phyloP scores from a whole-genome alignment of 352 stramenopile genomes.

The Pelagophyceae sp. region DNA sequence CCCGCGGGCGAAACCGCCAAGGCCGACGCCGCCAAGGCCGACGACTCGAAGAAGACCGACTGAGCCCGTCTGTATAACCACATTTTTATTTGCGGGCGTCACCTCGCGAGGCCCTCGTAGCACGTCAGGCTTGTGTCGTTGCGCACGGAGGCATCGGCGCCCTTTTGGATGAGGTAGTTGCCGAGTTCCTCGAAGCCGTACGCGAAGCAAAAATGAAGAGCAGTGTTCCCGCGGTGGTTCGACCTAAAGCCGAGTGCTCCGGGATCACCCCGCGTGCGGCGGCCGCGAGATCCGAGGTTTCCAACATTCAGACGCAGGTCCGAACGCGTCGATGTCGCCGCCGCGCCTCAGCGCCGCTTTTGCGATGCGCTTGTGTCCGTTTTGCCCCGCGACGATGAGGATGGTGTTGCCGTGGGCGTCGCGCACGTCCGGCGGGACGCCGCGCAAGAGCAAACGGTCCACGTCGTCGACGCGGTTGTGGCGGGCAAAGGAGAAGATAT shows the following conservation, averaged over 20 bases:
- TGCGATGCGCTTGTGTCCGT: conserved; percentile 71
- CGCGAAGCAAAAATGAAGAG: conserved; percentile 71
- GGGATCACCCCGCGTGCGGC: no score
- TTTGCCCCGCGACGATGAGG: conserved; percentile 67
- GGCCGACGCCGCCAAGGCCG: no score
- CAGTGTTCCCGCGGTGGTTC: conserved; percentile 65
- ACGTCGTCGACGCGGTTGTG: conserved; percentile 70
- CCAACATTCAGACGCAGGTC: no score
- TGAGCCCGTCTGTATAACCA: no score
- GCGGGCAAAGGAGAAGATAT: conserved; percentile 64
- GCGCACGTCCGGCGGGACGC: conserved; percentile 54
- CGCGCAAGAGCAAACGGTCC: conserved; percentile 61
- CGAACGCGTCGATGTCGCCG: conserved; percentile 66
- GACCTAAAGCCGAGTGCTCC: no score
- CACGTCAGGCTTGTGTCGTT: conserved; percentile 59
- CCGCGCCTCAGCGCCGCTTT: conserved; percentile 67
- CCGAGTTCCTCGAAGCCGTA: conserved; percentile 69
- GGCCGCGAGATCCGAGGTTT: no score
- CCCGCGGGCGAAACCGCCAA: no score
- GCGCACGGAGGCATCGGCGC: conserved; percentile 54
- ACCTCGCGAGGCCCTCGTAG: conserved; percentile 36
- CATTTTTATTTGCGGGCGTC: no score
- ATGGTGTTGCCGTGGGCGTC: conserved; percentile 68
- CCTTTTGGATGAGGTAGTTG: conserved; percentile 72
- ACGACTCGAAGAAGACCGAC: no score